Evolutionary conservation across 495 filamentous ascomycete genomes (phyloP).

Genomic region (Penicillium nucicola): DNA sequence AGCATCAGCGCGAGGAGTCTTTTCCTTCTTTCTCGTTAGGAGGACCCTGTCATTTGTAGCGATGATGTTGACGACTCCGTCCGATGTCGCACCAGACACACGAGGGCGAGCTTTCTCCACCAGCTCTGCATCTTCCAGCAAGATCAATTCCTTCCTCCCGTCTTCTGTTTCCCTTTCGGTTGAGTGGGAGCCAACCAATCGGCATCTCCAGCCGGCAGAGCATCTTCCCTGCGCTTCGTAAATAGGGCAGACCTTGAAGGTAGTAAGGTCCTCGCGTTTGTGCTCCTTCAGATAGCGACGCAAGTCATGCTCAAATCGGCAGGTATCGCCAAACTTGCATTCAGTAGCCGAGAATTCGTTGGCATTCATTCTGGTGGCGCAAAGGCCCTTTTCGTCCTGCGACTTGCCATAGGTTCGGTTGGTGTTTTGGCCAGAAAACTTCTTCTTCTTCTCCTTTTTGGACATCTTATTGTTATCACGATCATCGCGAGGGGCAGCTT

Average conservation of each 20-base stretch:
- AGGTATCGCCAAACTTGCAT: conserved; percentile 74
- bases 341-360: conserved; percentile 71
- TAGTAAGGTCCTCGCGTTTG: conserved; percentile 73
- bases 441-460: conserved; percentile 61
- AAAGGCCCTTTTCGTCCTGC: conserved; percentile 73
- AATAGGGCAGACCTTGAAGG: conserved; percentile 72
- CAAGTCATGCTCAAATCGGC: conserved; percentile 76
- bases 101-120: conserved; percentile 37
- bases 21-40: conserved; percentile 62
- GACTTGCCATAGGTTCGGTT: conserved; percentile 79
- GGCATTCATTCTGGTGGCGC: conserved; percentile 60
- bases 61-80: conserved; percentile 73
- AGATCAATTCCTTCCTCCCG: conserved; percentile 75
- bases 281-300: conserved; percentile 80
- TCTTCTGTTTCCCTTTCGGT: conserved; percentile 69
- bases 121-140: conserved; percentile 55
- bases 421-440: conserved; percentile 79
- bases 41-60: conserved; percentile 61
- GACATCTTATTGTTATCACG: conserved; percentile 30
- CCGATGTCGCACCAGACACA: conserved; percentile 40
- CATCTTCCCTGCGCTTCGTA: conserved; percentile 76
- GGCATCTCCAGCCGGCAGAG: conserved; percentile 84
- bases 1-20: conserved; percentile 66
- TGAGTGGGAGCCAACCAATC: conserved; percentile 79
- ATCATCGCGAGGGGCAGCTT: conserved; percentile 49